These are phyloP conservation scores for Kodamaea neixiangensis DNA, from an alignment of 805 yeast species.

Conservation along the genomic window DNA sequence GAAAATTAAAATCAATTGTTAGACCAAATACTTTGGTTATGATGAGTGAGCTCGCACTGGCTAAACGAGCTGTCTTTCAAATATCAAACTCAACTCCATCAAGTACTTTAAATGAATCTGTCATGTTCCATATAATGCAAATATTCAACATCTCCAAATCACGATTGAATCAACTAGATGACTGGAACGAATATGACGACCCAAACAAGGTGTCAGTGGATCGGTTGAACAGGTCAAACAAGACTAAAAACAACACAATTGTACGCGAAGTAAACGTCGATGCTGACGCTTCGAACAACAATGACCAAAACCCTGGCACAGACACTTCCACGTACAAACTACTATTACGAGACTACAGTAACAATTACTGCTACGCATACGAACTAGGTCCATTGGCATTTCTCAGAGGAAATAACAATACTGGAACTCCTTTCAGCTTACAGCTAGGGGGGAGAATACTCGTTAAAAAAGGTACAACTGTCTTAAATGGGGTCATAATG, in stretches of 20 bases:
- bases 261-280: slow-evolving; percentile 54
- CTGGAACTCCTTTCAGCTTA: slow-evolving; percentile 30
- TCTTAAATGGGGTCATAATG: slow-evolving; percentile 49
- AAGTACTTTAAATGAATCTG: slow-evolving; percentile 14
- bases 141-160: slow-evolving; percentile 57
- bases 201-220: slow-evolving; percentile 64
- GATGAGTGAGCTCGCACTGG: slow-evolving; percentile 10
- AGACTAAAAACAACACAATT: slow-evolving; percentile 26
- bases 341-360: slow-evolving; percentile 54
- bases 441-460: slow-evolving; percentile 58
- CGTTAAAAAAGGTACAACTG: slow-evolving; percentile 47
- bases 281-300: slow-evolving; percentile 25
- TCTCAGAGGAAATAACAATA: slow-evolving; percentile 29
- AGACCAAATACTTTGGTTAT: not conserved
- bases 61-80: slow-evolving; percentile 3
- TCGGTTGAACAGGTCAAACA: slow-evolving; percentile 37
- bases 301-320: slow-evolving; percentile 6
- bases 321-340: slow-evolving; percentile 47
- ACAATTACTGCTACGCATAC: slow-evolving; percentile 56
- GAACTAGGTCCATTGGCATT: slow-evolving; percentile 54
- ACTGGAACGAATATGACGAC: slow-evolving; percentile 51
- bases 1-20: slow-evolving; percentile 1
- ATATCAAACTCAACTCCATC: not conserved
- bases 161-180: slow-evolving; percentile 54
- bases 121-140: slow-evolving; percentile 57